Percentiles rank a stretch among this genome's conserved stretches.
Conservation (phyloP, 495 filamentous ascomycete genomes). For the Penicillium lagena region DNA sequence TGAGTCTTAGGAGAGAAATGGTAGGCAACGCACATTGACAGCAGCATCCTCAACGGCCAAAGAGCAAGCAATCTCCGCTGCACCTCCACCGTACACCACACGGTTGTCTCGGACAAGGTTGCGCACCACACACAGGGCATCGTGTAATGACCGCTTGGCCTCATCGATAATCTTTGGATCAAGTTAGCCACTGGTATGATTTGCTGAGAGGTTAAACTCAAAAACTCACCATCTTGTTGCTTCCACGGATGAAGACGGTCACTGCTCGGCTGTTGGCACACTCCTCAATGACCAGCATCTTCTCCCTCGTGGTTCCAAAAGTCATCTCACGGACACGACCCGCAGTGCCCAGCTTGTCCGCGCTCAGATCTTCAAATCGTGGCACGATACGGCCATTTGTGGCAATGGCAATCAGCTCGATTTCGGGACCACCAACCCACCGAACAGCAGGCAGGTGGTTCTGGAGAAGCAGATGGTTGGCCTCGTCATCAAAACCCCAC, state of each 20-base stretch:
- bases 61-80: constrained; percentile 96
- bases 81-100: constrained; percentile 96
- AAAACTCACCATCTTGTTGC: constrained; percentile 91
- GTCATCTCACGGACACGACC: constrained; percentile 90
- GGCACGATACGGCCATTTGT: constrained; percentile 97
- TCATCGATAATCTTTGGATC: constrained; percentile 85
- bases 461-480: constrained; percentile 92
- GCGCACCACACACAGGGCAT: constrained; percentile 94
- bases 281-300: constrained; percentile 99
- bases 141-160: constrained; percentile 93
- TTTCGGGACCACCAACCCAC: constrained; percentile 98
- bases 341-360: constrained; percentile 84
- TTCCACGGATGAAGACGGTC: constrained; percentile 90
- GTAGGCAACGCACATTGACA: constrained; percentile 54
- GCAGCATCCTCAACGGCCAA: constrained; percentile 93
- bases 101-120: constrained; percentile 95
- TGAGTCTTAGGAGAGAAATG: background rate
- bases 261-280: constrained; percentile 97
- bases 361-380: constrained; percentile 86
- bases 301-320: constrained; percentile 95
- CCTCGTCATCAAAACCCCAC: constrained; percentile 99
- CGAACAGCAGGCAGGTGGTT: constrained; percentile 93
- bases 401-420: constrained; percentile 96
- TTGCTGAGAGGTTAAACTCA: background rate
- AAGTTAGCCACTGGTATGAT: constrained; percentile 15